Percentiles rank a stretch among this genome's conserved stretches.
phyloP scores from a whole-genome alignment of 2,329 filamentous ascomycete species.

The Nemania bipapillata region DNA sequence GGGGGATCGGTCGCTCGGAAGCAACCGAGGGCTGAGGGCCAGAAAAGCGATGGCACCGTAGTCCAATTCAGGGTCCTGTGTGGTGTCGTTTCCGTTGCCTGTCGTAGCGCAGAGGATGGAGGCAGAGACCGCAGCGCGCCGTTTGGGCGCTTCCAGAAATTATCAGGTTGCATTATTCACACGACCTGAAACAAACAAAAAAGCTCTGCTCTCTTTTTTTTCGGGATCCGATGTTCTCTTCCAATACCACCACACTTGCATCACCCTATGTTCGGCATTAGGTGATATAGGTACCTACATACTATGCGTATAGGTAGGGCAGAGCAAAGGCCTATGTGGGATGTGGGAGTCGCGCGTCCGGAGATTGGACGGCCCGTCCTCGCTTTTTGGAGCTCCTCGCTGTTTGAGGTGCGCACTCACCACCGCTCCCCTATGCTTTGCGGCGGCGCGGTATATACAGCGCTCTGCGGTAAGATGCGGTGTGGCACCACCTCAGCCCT shows the following conservation, averaged over 20 bases:
- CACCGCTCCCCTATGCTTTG: conserved; percentile 4
- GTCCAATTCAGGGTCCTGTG: background rate
- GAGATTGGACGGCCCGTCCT: conserved; percentile 20
- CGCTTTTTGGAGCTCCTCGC: background rate
- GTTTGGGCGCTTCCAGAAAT: conserved; percentile 36
- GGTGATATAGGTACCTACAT: too few relatives aligned
- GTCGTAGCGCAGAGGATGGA: background rate
- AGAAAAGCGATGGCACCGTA: background rate
- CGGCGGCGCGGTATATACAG: conserved; percentile 9
- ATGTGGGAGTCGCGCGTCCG: background rate
- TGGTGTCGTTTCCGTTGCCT: background rate
- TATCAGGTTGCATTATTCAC: conserved; percentile 22
- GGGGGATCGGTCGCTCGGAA: conserved; percentile 23
- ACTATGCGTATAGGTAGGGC: background rate
- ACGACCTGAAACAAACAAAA: conserved; percentile 29
- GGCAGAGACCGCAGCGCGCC: background rate
- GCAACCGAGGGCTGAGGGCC: conserved; percentile 24
- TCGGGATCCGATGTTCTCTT: conserved; percentile 11
- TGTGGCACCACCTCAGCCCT: conserved; percentile 22
- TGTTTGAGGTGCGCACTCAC: background rate
- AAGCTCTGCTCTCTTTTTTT: background rate
- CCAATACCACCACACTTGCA: background rate
- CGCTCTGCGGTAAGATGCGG: conserved; percentile 6
- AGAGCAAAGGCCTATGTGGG: too few relatives aligned
- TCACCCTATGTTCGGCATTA: background rate